Evolutionary conservation across 352 stramenopile species (phyloP).

Genomic region (Thraustochytrium sp.): DNA sequence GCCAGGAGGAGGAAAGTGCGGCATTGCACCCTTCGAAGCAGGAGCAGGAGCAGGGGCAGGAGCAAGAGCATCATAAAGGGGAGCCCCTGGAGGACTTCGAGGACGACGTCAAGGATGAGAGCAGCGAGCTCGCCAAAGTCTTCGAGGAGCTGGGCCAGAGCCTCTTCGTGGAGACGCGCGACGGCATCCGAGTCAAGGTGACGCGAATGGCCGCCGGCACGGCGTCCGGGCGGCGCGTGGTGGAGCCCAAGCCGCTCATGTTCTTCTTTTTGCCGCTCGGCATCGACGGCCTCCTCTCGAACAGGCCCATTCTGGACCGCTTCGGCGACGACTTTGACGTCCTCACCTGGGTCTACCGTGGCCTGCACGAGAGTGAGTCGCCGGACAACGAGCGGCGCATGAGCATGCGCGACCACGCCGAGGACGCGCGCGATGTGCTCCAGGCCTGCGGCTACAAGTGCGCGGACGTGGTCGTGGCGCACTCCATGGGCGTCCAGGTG

Average conservation of each 20-base stretch:
- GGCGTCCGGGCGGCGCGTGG: neutral
- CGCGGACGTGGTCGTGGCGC: constrained; percentile 27
- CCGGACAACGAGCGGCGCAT: neutral
- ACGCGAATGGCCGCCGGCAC: neutral
- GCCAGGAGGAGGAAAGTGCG: too few species aligned
- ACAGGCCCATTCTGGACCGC: neutral
- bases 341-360: constrained; percentile 44
- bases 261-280: neutral
- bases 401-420: constrained; percentile 39
- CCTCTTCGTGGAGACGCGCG: neutral
- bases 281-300: neutral
- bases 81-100: too few species aligned
- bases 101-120: too few species aligned
- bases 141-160: neutral
- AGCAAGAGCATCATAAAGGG: too few species aligned
- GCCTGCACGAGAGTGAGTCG: constrained; percentile 38
- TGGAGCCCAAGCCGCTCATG: neutral
- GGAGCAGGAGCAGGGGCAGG: too few species aligned
- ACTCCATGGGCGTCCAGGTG: constrained; percentile 46
- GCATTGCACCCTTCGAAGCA: too few species aligned
- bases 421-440: constrained; percentile 41
- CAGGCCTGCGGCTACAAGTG: constrained; percentile 8
- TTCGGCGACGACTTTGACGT: neutral
- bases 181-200: neutral
- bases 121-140: too few species aligned